Percentiles rank a stretch among this genome's conserved stretches.
Evolutionary conservation across 169 alveolate species (phyloP).

Genomic region (Eimeria necatrix): DNA sequence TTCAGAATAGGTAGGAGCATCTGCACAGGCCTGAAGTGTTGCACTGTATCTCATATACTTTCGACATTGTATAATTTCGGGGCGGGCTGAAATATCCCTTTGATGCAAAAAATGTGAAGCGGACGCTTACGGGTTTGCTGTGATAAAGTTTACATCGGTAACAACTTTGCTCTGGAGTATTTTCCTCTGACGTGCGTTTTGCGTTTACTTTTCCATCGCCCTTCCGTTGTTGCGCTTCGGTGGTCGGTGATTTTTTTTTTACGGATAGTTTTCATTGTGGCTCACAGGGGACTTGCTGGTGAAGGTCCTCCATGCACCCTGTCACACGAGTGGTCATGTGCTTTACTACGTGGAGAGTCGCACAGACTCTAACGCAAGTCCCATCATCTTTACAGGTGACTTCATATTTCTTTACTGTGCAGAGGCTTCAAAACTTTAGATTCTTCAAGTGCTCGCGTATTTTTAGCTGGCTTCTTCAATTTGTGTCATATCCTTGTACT

Average conservation of each 20-base stretch:
- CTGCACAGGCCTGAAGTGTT: background rate
- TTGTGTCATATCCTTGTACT: background rate
- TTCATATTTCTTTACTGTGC: background rate
- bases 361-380: conserved; percentile 74
- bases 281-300: conserved; percentile 86
- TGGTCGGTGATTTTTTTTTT: background rate
- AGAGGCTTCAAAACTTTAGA: background rate
- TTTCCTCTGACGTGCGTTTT: no score
- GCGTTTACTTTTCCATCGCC: no score
- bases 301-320: conserved; percentile 93
- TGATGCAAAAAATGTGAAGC: no score
- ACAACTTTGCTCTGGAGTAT: no score
- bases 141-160: no score
- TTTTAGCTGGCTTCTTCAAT: background rate
- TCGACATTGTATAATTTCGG: background rate
- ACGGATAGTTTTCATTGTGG: background rate
- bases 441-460: no score
- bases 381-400: conserved; percentile 78
- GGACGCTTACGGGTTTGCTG: no score
- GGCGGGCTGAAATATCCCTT: background rate
- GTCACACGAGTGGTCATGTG: conserved; percentile 97
- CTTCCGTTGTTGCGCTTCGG: background rate
- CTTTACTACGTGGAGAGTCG: conserved; percentile 90
- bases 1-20: conserved; percentile 79
- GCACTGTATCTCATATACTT: background rate